Evolutionary conservation across 345 rosid species (phyloP), one percentile per base, ranked within the genome.

Genomic region (Odontarrhena argentea): DNA sequence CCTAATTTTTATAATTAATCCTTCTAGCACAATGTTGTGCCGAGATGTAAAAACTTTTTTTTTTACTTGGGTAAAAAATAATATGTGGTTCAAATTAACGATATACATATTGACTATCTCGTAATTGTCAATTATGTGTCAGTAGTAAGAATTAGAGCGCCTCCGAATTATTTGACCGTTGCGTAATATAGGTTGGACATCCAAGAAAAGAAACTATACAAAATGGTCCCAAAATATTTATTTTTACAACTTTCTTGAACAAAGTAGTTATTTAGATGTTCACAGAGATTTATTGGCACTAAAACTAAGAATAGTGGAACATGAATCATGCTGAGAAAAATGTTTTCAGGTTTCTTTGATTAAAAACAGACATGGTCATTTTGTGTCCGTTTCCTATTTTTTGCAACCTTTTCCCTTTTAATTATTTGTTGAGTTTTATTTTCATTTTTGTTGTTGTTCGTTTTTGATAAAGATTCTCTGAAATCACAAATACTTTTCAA

Each of bases 261-360:
- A 46, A 56, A 65, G 1, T 2, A 9, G 18, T 47, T 14, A 28
- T 46, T 47, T 30, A 37, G n/a, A 44, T 35, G 25, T 9, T 26
- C 7, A 9, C 0, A 51, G 26, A 69, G 13, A 32, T 42, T 1
- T 44, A n/a, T 24, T 22, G 73, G 18, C 73, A 59, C 60, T 51
- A 49, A 32, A 49, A 28, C n/a, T 69, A 68, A 60, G 73, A 59
- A 50, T 12, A 30, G 74, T 43, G 62, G 70, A 12, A 12, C n/a
- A 52, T 42, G 60, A 42, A 41, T 30, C 38, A 69, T 51, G 26
- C 60, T 52, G 12, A 12, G 22, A 60, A 68, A 60, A 52, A 32
- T 28, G 45, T 8, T 59, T 68, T 24, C 11, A 38, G 25, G 59
- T 51, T 60, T 25, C 52, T 59, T 50, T 9, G 42, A 28, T 28